Evolutionary conservation across 225 moss, liverwort and hornwort species (phyloP).

Genomic region (Anthoceros angustus): DNA sequence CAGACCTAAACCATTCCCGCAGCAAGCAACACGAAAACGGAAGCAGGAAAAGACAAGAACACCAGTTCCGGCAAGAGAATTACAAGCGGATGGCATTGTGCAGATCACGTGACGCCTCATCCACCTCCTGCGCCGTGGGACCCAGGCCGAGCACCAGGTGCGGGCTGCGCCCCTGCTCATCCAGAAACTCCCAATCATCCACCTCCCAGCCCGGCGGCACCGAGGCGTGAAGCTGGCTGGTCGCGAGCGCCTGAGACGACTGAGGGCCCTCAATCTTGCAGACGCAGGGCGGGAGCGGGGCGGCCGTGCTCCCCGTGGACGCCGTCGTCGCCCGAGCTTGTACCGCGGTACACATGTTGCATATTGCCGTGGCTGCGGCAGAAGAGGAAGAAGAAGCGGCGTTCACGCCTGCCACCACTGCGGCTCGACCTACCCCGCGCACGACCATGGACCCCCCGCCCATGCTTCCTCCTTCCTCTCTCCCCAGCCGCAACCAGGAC

Average conservation of each 20-base stretch:
- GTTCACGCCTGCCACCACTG: neutral
- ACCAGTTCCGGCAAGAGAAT: neutral
- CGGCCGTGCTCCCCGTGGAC: neutral
- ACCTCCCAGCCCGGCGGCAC: neutral
- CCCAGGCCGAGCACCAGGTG: neutral
- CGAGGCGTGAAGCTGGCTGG: neutral
- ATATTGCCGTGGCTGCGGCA: neutral
- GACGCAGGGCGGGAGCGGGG: neutral
- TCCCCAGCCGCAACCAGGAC: too few species aligned
- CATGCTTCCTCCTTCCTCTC: neutral
- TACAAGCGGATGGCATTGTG: slow-evolving; percentile 4
- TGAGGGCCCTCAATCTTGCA: neutral
- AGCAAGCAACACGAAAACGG: neutral
- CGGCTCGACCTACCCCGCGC: neutral
- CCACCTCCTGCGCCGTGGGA: neutral
- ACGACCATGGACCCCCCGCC: neutral
- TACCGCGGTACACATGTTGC: neutral
- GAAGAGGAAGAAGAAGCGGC: neutral
- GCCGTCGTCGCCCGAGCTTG: neutral
- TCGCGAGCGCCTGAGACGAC: too few species aligned
- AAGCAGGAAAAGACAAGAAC: neutral
- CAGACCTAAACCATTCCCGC: too few species aligned
- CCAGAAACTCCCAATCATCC: slow-evolving; percentile 1
- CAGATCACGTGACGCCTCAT: neutral
- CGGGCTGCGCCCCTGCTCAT: neutral